Base-by-base conservation (phyloP, 495 filamentous ascomycete genomes). In the Daldinia bambusicola region DNA sequence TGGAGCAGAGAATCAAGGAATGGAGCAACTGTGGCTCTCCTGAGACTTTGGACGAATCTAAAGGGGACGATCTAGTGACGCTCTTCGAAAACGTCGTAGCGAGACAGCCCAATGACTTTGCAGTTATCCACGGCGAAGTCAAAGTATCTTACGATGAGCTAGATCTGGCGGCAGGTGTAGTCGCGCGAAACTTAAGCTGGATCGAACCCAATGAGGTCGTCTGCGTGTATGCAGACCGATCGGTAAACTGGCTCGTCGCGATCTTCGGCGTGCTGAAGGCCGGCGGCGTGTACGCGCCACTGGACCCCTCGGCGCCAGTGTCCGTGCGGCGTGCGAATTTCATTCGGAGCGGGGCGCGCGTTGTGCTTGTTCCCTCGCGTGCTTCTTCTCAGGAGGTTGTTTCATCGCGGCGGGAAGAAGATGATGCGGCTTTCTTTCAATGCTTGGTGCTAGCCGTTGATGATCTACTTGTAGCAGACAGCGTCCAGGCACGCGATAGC, bases 311-410 rank as follows among this genome's bases (percentile, higher is more conserved):
- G 2, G 22, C 38, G 12, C 57, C 57, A 48, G 20, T 31, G 31
- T 45, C 38, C 38, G n/a, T 60, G 38, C 38, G 30, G 40, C 22
- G 16, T 6, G 22, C 40, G 26, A 60, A 45, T 32, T 60, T 60
- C 36, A 30, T 48, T n/a, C 40, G 22, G 13, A 38, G 38, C 38
- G 57, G 57, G 30, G 57, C 57, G 30, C 38, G 40, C 4, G 22
- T 22, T 26, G 8, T 60, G 14, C 40, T 60, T 16, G 14, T 48
- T 32, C 57, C 57, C 26, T 45, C 38, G 9, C 16, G 26, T 10
- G 71, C 72, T 18, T 75, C 74, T 51, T 76, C 74, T 45, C 41
- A 10, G 6, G 1, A 8, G 6, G n/a, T 45, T 16, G 41, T 45
- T 20, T 45, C 41, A 3, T 45, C 16, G n/a, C 41, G 41, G 18